phyloP scores from a whole-genome alignment of 23 red algal species.

The Gracilaria gracilis region DNA sequence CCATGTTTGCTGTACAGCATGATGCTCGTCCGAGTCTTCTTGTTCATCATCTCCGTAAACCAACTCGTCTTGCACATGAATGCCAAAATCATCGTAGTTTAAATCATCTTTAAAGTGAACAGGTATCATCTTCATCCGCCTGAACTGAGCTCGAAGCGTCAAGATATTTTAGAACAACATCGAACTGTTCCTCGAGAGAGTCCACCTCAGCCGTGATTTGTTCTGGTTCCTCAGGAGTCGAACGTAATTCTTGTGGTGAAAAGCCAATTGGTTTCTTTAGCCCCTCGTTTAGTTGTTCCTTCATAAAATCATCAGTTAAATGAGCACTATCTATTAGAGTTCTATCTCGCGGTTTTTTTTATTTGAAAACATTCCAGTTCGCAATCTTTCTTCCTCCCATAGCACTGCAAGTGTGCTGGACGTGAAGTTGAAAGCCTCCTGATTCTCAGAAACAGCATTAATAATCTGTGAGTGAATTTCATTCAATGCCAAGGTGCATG shows the following conservation, averaged over 20 bases:
- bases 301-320: conserved; percentile 41
- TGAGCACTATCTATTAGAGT: conserved; percentile 45
- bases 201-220: not conserved
- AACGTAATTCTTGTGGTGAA: not conserved
- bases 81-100: conserved; percentile 2
- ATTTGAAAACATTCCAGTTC: conserved; percentile 46
- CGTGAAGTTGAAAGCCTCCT: conserved; percentile 19
- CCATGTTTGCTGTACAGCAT: conserved; percentile 52
- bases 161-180: conserved; percentile 45
- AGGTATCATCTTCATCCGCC: conserved; percentile 49
- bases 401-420: conserved; percentile 58
- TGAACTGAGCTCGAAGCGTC: conserved; percentile 17
- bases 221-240: conserved; percentile 2
- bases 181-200: conserved; percentile 23
- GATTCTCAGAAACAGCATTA: conserved; percentile 20
- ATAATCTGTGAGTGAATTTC: conserved; percentile 60
- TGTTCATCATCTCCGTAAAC: conserved; percentile 44
- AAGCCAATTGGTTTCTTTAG: not conserved
- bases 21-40: conserved; percentile 40
- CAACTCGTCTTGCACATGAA: conserved; percentile 21
- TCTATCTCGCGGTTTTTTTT: not conserved
- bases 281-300: conserved; percentile 16
- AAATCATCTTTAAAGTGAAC: conserved; percentile 39
- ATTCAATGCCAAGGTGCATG: conserved; percentile 73
- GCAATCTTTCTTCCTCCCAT: conserved; percentile 80